Percentiles rank a stretch among this genome's conserved stretches.
Conservation (phyloP, 2,329 filamentous ascomycete genomes). For the Myriangium duriaei region DNA sequence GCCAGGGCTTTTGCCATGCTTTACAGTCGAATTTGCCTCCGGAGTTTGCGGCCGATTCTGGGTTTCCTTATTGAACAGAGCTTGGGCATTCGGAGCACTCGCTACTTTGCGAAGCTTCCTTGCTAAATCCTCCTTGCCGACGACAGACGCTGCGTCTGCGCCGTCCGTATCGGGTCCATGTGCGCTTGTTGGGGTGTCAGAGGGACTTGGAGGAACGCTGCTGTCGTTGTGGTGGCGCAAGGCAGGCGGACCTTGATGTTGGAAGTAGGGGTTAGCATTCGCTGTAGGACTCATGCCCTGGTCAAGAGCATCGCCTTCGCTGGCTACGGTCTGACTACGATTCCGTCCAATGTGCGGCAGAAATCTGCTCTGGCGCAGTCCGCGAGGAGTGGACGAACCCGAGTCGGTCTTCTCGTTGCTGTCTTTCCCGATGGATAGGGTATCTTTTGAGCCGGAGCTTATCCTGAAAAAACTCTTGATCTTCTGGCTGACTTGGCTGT, state of each 20-base stretch:
- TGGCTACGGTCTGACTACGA: constrained; percentile 79
- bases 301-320: constrained; percentile 82
- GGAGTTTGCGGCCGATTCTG: constrained; percentile 55
- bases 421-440: constrained; percentile 21
- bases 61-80: constrained; percentile 62
- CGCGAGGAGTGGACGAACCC: constrained; percentile 36
- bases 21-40: constrained; percentile 2
- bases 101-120: constrained; percentile 87
- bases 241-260: constrained; percentile 85
- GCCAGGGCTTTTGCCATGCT: constrained; percentile 32
- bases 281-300: constrained; percentile 84
- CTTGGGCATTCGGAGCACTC: constrained; percentile 93
- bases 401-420: constrained; percentile 21
- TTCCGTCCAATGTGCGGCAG: constrained; percentile 78
- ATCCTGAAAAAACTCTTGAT: constrained; percentile 61
- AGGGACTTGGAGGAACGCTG: constrained; percentile 83
- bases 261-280: constrained; percentile 93
- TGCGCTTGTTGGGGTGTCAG: constrained; percentile 68
- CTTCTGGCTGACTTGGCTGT: constrained; percentile 47
- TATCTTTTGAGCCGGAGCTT: constrained; percentile 36
- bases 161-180: constrained; percentile 50
- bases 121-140: constrained; percentile 86
- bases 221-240: constrained; percentile 90
- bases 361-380: constrained; percentile 74
- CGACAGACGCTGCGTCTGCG: constrained; percentile 56